These are phyloP conservation scores for Microcyclospora tardicrescens DNA, from an alignment of 2,329 filamentous ascomycete genomes.

Conservation along the genomic window DNA sequence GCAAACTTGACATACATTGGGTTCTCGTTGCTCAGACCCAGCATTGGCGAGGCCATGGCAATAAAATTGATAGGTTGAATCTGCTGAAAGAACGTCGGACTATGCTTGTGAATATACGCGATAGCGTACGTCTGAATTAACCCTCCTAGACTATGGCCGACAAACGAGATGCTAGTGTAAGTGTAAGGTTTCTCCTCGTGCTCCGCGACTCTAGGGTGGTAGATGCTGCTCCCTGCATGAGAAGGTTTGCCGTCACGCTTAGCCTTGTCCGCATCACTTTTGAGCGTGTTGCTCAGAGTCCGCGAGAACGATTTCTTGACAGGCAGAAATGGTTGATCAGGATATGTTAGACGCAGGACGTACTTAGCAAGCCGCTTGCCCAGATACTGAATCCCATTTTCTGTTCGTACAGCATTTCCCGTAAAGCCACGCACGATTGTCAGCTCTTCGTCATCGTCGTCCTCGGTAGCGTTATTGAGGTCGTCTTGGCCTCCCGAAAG, in stretches of 20 bases:
- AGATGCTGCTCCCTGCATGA: constrained; percentile 51
- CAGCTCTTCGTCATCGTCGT: constrained; percentile 59
- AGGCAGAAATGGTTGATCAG: constrained; percentile 79
- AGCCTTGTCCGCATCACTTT: constrained; percentile 31
- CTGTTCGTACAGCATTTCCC: constrained; percentile 81
- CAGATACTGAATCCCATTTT: constrained; percentile 91
- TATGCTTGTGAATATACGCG: constrained; percentile 93
- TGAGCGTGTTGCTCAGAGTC: constrained; percentile 37
- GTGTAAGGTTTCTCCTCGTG: constrained; percentile 51
- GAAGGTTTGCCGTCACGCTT: constrained; percentile 32
- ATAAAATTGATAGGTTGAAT: constrained; percentile 89
- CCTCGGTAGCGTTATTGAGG: constrained; percentile 24
- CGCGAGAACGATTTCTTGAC: constrained; percentile 41
- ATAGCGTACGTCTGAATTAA: constrained; percentile 87
- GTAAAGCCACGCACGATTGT: constrained; percentile 82
- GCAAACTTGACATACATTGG: constrained; percentile 96
- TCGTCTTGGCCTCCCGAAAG: constrained; percentile 39
- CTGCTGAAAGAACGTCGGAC: constrained; percentile 72
- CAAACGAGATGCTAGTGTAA: constrained; percentile 89
- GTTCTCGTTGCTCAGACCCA: constrained; percentile 93
- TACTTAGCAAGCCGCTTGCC: constrained; percentile 90
- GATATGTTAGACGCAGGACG: constrained; percentile 78
- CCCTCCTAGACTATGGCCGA: constrained; percentile 83
- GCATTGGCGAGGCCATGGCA: constrained; percentile 69
- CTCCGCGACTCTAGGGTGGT: constrained; percentile 33